These are phyloP conservation scores for Pontederia paniculata DNA, from an alignment of 176 grass and related monocot genomes.

Conservation along the genomic window DNA sequence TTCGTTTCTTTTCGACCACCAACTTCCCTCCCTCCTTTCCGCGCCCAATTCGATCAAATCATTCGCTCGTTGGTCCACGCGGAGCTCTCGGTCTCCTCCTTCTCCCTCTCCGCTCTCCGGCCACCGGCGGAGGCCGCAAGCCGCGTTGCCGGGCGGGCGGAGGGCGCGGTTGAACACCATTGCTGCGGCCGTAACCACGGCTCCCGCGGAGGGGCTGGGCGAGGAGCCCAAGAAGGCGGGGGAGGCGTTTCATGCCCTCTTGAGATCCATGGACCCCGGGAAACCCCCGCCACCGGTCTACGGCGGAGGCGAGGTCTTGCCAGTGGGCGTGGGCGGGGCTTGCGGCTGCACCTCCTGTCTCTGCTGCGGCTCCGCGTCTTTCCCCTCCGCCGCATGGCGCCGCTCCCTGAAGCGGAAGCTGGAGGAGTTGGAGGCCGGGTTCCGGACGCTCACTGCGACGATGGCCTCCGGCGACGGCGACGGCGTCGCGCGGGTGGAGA, in stretches of 20 bases:
- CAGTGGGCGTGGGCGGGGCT: background rate
- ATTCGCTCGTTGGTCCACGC: too few species aligned
- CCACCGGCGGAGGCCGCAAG: background rate
- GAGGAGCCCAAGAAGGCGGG: background rate
- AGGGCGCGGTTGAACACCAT: background rate
- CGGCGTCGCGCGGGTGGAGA: constrained; percentile 12
- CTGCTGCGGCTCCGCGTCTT: background rate
- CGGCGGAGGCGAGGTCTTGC: background rate
- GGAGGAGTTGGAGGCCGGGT: background rate
- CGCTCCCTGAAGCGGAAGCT: constrained; percentile 14
- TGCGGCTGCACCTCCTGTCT: constrained; percentile 6
- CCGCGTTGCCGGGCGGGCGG: background rate
- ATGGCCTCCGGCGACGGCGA: background rate
- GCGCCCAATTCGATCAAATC: too few species aligned
- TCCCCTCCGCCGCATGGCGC: background rate
- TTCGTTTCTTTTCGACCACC: too few species aligned
- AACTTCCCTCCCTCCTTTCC: too few species aligned
- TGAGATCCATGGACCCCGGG: constrained; percentile 4
- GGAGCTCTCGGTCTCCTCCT: background rate
- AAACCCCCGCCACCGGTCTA: constrained; percentile 1
- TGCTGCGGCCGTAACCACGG: background rate
- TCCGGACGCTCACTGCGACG: too few species aligned
- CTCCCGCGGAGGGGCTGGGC: background rate
- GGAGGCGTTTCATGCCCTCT: background rate
- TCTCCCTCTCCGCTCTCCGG: background rate